These are phyloP conservation scores for Hyphopichia pseudoburtonii DNA, from an alignment of 1,139 yeast species.

Conservation along the genomic window DNA sequence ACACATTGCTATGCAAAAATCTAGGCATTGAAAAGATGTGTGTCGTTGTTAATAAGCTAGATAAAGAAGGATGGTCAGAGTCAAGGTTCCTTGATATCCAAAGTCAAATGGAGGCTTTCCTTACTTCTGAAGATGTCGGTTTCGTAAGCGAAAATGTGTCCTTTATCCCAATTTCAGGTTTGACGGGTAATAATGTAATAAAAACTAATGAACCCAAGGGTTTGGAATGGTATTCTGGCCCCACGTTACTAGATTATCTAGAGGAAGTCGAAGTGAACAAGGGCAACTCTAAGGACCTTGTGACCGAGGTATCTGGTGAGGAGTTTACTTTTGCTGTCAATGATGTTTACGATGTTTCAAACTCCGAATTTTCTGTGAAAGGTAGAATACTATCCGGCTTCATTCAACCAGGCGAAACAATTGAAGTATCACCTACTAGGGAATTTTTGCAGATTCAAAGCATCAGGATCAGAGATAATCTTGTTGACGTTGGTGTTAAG, in stretches of 20 bases:
- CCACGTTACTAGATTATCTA: slow-evolving; percentile 60
- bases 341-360: slow-evolving; percentile 41
- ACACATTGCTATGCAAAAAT: slow-evolving; percentile 77
- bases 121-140: slow-evolving; percentile 58
- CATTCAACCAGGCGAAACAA: slow-evolving; percentile 74
- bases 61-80: slow-evolving; percentile 68
- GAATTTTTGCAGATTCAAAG: slow-evolving; percentile 35
- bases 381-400: slow-evolving; percentile 80
- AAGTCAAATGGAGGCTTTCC: slow-evolving; percentile 56
- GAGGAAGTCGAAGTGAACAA: slow-evolving; percentile 34
- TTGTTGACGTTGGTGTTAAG: slow-evolving; percentile 50
- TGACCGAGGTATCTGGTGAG: slow-evolving; percentile 17
- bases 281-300: slow-evolving; percentile 15
- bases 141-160: slow-evolving; percentile 49
- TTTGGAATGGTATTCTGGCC: slow-evolving; percentile 65
- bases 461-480: slow-evolving; percentile 24
- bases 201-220: slow-evolving; percentile 31
- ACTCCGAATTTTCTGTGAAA: slow-evolving; percentile 47
- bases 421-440: slow-evolving; percentile 56
- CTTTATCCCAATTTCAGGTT: slow-evolving; percentile 86
- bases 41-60: slow-evolving; percentile 88
- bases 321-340: slow-evolving; percentile 51
- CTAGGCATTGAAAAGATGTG: slow-evolving; percentile 77
- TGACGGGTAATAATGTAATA: slow-evolving; percentile 79
- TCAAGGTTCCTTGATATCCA: slow-evolving; percentile 63